Percentiles rank a stretch among this genome's conserved stretches.
Conservation (phyloP, 2,329 filamentous ascomycete species). For the Aureobasidium sp. region DNA sequence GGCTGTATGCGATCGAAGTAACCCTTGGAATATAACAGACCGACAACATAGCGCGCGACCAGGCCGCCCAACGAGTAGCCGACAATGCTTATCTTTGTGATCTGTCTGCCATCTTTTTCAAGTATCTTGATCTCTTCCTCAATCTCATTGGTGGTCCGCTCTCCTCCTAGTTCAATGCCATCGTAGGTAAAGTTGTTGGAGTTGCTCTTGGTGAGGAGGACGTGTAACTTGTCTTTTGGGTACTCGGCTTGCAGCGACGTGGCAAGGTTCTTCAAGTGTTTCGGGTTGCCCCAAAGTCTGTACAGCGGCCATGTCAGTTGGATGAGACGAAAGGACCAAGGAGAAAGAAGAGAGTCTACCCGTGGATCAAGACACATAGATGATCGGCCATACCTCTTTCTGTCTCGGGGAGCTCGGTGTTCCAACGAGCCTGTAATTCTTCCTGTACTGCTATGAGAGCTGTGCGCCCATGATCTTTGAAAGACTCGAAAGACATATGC, state of each 20-base stretch:
- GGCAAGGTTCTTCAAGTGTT: constrained; percentile 61
- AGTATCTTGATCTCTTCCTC: constrained; percentile 49
- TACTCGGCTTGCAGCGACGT: constrained; percentile 55
- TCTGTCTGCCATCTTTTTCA: constrained; percentile 55
- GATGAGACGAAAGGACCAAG: neutral
- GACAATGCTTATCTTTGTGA: constrained; percentile 75
- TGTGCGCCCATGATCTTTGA: constrained; percentile 1
- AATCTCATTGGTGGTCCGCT: constrained; percentile 56
- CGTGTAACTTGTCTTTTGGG: constrained; percentile 55
- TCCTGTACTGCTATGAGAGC: neutral
- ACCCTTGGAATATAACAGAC: constrained; percentile 72
- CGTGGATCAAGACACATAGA: constrained; percentile 70
- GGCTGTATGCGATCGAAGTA: constrained; percentile 72
- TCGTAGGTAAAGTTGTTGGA: constrained; percentile 61
- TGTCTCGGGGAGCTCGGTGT: neutral
- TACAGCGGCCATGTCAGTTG: neutral
- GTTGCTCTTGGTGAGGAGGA: constrained; percentile 66
- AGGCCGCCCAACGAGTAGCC: constrained; percentile 88
- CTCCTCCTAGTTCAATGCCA: constrained; percentile 60
- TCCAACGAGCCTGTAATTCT: neutral
- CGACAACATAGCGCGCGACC: constrained; percentile 77
- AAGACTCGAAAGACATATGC: neutral
- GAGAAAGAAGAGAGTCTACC: constrained; percentile 38
- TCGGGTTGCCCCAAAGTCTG: constrained; percentile 72
- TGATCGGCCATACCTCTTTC: constrained; percentile 46